Evolutionary conservation across 1,139 yeast species (phyloP).

Genomic region (Hansenula sp.): DNA sequence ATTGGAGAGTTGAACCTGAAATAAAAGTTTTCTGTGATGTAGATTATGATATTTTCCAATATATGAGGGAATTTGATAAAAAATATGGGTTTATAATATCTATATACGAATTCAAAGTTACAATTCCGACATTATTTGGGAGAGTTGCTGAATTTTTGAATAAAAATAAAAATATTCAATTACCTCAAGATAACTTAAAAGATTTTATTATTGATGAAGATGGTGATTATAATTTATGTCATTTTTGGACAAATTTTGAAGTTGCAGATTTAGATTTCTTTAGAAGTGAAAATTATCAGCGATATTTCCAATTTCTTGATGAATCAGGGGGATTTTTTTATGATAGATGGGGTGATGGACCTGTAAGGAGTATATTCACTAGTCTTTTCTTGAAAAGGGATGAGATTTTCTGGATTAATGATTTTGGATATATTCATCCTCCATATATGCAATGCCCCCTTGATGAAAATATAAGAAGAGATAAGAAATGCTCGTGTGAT

Average conservation of each 20-base stretch:
- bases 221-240: constrained; percentile 54
- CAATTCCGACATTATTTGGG: constrained; percentile 59
- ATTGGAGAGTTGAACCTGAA: constrained; percentile 63
- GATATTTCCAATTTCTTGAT: constrained; percentile 47
- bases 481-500: constrained; percentile 46
- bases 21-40: constrained; percentile 52
- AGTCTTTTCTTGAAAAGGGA: constrained; percentile 42
- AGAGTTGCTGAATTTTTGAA: constrained; percentile 47
- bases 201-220: constrained; percentile 46
- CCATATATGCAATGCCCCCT: constrained; percentile 57
- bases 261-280: constrained; percentile 52
- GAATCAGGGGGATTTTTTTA: constrained; percentile 53
- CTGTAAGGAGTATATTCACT: constrained; percentile 54
- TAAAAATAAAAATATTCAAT: constrained; percentile 35
- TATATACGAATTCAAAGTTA: constrained; percentile 54
- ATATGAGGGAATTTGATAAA: constrained; percentile 41
- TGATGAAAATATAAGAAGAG: constrained; percentile 34
- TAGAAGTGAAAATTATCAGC: constrained; percentile 42
- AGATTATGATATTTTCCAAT: constrained; percentile 46
- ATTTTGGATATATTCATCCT: constrained; percentile 54
- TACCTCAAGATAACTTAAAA: constrained; percentile 44
- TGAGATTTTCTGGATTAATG: constrained; percentile 48
- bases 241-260: constrained; percentile 63
- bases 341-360: constrained; percentile 68
- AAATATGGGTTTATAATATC: constrained; percentile 58